A percentile compares a stretch with the other conserved stretches of the same genome.
phyloP scores from a whole-genome alignment of 352 stramenopile species.

The Globisporangium alternatum region DNA sequence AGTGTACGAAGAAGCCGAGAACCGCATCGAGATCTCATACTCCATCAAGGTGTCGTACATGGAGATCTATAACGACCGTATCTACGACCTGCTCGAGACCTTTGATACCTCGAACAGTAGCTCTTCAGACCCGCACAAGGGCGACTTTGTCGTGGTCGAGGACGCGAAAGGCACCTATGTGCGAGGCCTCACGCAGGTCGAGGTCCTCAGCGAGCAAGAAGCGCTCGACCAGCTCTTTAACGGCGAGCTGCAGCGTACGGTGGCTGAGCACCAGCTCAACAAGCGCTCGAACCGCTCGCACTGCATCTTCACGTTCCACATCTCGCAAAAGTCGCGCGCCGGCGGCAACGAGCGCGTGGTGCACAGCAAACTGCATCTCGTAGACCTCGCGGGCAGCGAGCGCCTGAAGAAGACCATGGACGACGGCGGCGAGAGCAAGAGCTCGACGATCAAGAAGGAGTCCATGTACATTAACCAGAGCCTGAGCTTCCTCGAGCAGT shows the following conservation, averaged over 20 bases:
- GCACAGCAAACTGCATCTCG: conserved; percentile 91
- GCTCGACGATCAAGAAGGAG: conserved; percentile 92
- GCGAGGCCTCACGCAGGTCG: conserved; percentile 84
- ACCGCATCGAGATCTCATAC: conserved; percentile 88
- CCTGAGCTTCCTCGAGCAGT: conserved; percentile 94
- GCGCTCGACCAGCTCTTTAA: conserved; percentile 91
- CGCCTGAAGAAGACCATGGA: conserved; percentile 92
- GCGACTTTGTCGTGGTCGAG: conserved; percentile 85
- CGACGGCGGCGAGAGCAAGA: conserved; percentile 26
- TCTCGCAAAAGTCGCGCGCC: conserved; percentile 84
- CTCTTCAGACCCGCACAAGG: conserved; percentile 15
- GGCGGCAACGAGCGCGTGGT: conserved; percentile 72
- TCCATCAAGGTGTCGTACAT: conserved; percentile 90
- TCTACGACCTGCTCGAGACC: conserved; percentile 87
- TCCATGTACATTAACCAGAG: conserved; percentile 98
- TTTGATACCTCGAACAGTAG: conserved; percentile 15
- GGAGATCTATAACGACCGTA: conserved; percentile 96
- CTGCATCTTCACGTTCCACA: conserved; percentile 91
- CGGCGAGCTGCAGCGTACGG: conserved; percentile 90
- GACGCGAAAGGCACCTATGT: conserved; percentile 82
- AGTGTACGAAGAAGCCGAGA: conserved; percentile 89
- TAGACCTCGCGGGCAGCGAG: conserved; percentile 95
- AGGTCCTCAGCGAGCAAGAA: conserved; percentile 77
- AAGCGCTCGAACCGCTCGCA: conserved; percentile 93
- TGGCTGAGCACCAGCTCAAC: conserved; percentile 93